phyloP scores from a whole-genome alignment of 2,329 filamentous ascomycete species.

The Trichophyton benhamiae region DNA sequence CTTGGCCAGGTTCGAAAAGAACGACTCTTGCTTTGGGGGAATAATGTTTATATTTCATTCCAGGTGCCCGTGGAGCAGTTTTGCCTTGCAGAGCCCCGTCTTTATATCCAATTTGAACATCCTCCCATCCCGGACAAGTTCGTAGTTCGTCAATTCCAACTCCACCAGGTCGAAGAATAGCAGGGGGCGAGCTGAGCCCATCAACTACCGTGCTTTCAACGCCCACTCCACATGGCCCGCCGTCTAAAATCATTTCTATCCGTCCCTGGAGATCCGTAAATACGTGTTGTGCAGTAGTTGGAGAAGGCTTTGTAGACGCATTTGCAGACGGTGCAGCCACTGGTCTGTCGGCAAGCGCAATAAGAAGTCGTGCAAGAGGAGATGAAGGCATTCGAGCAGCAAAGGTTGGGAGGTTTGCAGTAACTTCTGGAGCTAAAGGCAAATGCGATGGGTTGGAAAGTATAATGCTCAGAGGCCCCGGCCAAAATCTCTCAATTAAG shows the following conservation, averaged over 20 bases:
- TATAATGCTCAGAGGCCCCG: constrained; percentile 82
- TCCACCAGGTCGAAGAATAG: constrained; percentile 75
- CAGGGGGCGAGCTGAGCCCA: constrained; percentile 67
- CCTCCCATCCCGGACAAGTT: constrained; percentile 65
- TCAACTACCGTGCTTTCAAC: constrained; percentile 97
- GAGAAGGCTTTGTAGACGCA: constrained; percentile 82
- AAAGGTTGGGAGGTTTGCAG: constrained; percentile 71
- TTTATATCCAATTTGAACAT: constrained; percentile 63
- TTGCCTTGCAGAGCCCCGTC: constrained; percentile 58
- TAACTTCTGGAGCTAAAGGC: constrained; percentile 77
- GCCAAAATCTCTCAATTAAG: constrained; percentile 79
- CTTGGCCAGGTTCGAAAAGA: constrained; percentile 55
- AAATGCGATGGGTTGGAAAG: constrained; percentile 61
- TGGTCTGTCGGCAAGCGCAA: constrained; percentile 62
- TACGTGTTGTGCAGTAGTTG: constrained; percentile 83
- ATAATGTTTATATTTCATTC: constrained; percentile 99
- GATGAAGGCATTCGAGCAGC: constrained; percentile 82
- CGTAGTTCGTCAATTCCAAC: constrained; percentile 70
- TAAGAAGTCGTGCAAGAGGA: constrained; percentile 74
- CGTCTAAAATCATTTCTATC: constrained; percentile 80
- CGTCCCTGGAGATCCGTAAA: constrained; percentile 68
- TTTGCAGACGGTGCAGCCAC: constrained; percentile 90
- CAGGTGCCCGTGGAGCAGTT: constrained; percentile 64
- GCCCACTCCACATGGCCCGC: constrained; percentile 72
- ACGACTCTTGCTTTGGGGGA: constrained; percentile 79